Base-by-base conservation (phyloP, 331 rosid species). In the Quercus lobata region DNA sequence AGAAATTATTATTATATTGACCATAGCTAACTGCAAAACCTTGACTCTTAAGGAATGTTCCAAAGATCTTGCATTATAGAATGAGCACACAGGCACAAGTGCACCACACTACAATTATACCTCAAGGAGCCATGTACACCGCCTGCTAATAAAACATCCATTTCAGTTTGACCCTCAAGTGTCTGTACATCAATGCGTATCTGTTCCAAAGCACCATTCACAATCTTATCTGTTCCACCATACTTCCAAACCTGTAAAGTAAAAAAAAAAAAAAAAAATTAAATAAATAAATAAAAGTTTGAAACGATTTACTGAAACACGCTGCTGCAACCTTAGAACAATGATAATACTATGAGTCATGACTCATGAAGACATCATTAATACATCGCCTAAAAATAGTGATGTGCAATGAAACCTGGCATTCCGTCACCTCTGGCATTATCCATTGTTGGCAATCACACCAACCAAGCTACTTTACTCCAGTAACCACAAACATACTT, bases 221-320 rank as follows among this genome's bases (percentile, higher is more conserved):
- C 86, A 18, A 85, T 72, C 73, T 73, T 83, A 58, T 87, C 82
- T 16, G 89, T 85, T 60, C 84, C 92, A 60, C 46, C 71, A 56
- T 90, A 95, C 69, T 84, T 91, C 99, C 99, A 93, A 2, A 93
- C 90, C 99, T 95, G 86, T 79, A 86, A 9, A 7, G 46, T 68
- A 29, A 16, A 10, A 19, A 68, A n/a, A 7, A 7, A 2, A 25
- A 29, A 30, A 29, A 27, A 30, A 2, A 2, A 22, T 0, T 1
- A 7, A 7, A 6, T 12, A 29, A 30, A 29, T 15, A 30, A 2
- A 5, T 35, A 18, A 68, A 68, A 68, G 53, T 68, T 30, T 1
- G 30, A 27, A 63, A 63, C 3, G 5, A 63, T 16, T 24, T 63
- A 5, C 35, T 27, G 21, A 29, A 27, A 29, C 21, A 63, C 3